Percentiles rank a stretch among this genome's conserved stretches.
Conservation (phyloP, 257 asterid species). For the Solanum etuberosum region DNA sequence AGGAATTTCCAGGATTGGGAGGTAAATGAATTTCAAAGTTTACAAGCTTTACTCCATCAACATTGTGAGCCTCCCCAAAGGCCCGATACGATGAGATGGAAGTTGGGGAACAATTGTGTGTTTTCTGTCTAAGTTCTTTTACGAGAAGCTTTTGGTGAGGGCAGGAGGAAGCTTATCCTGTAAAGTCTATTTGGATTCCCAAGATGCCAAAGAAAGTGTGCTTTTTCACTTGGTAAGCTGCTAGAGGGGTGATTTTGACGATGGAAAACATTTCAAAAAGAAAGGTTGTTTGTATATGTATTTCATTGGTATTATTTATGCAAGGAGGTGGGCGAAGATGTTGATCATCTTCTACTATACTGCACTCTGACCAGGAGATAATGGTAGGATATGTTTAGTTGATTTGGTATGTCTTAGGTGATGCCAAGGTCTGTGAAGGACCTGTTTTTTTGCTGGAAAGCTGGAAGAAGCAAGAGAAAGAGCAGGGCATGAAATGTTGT, state of each 20-base stretch:
- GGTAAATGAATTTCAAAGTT: neutral
- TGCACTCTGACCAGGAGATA: neutral
- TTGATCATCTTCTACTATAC: neutral
- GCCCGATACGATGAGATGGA: neutral
- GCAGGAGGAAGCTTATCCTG: neutral
- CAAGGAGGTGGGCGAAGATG: neutral
- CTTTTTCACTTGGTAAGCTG: neutral
- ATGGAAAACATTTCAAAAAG: neutral
- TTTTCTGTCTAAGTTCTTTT: neutral
- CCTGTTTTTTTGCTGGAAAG: neutral
- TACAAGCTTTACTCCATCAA: neutral
- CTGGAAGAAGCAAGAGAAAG: neutral
- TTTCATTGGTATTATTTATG: neutral
- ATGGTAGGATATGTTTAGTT: neutral
- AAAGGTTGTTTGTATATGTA: neutral
- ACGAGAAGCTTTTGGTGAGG: neutral
- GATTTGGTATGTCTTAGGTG: neutral
- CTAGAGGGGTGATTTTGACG: neutral
- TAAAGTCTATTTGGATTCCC: neutral
- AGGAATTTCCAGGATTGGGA: neutral
- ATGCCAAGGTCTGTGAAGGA: neutral
- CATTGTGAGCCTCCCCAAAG: neutral
- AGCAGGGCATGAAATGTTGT: neutral
- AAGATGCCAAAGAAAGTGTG: neutral
- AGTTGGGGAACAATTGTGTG: neutral